Evolutionary conservation across 257 asterid genomes (phyloP).

Genomic region (Lithospermum erythrorhizon): DNA sequence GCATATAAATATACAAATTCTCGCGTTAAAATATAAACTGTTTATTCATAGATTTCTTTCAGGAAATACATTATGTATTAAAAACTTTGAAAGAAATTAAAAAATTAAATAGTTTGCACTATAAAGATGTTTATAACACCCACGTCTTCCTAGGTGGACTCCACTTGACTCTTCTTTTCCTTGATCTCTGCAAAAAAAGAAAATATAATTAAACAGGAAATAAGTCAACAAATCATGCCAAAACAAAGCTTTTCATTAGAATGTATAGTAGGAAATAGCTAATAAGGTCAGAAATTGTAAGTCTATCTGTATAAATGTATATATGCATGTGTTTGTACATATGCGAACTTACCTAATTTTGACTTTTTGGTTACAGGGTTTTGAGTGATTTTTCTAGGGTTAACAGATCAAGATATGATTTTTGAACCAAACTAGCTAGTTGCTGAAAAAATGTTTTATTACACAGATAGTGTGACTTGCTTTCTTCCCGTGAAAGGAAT

Average conservation of each 20-base stretch:
- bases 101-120: no score
- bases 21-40: no score
- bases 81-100: no score
- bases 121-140: constrained; percentile 7
- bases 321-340: background rate
- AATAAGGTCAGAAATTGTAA: no score
- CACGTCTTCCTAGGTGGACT: constrained; percentile 19
- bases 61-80: no score
- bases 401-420: background rate
- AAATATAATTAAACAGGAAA: background rate
- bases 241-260: background rate
- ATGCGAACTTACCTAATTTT: background rate
- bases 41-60: no score
- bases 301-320: no score
- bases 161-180: constrained; percentile 4
- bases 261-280: background rate
- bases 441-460: background rate
- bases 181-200: constrained; percentile 6
- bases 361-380: constrained; percentile 22
- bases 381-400: background rate
- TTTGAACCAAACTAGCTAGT: background rate
- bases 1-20: no score
- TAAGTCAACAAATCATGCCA: constrained; percentile 1
- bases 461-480: constrained; percentile 2
- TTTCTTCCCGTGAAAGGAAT: constrained; percentile 70